These are phyloP conservation scores for Hypoxylon intermedium DNA, from an alignment of 495 filamentous ascomycete species.

Conservation along the genomic window DNA sequence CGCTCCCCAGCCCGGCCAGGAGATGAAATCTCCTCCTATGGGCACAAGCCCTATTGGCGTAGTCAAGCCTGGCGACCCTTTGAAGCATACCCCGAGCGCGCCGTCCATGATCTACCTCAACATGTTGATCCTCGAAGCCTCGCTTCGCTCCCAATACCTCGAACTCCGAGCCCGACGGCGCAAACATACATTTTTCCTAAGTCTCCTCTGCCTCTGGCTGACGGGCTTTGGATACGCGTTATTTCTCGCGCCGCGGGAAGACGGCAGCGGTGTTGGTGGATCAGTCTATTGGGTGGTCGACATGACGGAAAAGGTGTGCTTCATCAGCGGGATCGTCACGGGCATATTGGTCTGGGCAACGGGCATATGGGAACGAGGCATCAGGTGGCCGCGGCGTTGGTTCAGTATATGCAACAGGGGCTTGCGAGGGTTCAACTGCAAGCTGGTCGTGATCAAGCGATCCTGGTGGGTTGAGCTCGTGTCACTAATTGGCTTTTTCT, in stretches of 20 bases:
- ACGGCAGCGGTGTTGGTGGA: slow-evolving; percentile 87
- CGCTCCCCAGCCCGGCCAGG: slow-evolving; percentile 63
- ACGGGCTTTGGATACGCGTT: slow-evolving; percentile 83
- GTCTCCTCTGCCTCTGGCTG: slow-evolving; percentile 79
- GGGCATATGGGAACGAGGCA: slow-evolving; percentile 92
- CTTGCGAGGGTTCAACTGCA: slow-evolving; percentile 89
- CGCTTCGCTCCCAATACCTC: slow-evolving; percentile 90
- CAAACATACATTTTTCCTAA: slow-evolving; percentile 93
- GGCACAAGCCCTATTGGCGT: slow-evolving; percentile 51
- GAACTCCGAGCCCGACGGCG: slow-evolving; percentile 84
- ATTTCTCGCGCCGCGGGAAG: slow-evolving; percentile 87
- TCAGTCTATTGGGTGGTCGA: slow-evolving; percentile 96
- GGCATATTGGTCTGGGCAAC: slow-evolving; percentile 87
- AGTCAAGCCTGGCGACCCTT: slow-evolving; percentile 68
- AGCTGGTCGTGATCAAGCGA: slow-evolving; percentile 86
- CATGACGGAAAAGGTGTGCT: slow-evolving; percentile 82
- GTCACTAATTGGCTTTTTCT: slow-evolving; percentile 72
- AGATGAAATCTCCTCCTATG: slow-evolving; percentile 44
- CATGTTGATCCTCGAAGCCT: slow-evolving; percentile 94
- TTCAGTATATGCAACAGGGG: slow-evolving; percentile 87
- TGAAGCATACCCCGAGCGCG: slow-evolving; percentile 82
- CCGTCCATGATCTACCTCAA: slow-evolving; percentile 98
- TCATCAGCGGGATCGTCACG: slow-evolving; percentile 85
- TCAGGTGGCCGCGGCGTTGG: slow-evolving; percentile 94
- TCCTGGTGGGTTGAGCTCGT: slow-evolving; percentile 81